A percentile compares a stretch with the other conserved stretches of the same genome.
Conservation (phyloP, 371 early-diverging fungal species). For the Saksenaea vasiformis region DNA sequence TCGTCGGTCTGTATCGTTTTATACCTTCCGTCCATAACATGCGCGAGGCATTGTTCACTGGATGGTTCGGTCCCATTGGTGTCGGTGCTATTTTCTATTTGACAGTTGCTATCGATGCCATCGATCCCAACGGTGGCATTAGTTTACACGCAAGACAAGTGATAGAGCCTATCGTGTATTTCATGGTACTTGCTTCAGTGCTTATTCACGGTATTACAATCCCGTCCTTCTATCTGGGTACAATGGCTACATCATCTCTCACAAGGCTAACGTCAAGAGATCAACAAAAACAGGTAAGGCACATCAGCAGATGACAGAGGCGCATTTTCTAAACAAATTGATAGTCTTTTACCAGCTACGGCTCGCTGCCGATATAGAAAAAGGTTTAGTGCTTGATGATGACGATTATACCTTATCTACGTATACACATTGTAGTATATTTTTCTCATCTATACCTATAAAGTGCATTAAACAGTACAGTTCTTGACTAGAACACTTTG, state of each 20-base stretch:
- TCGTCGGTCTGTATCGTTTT: conserved; percentile 60
- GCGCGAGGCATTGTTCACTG: conserved; percentile 88
- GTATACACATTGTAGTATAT: no score
- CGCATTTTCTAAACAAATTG: not conserved
- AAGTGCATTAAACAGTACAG: no score
- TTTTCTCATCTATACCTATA: no score
- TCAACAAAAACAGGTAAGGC: not conserved
- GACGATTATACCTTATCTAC: not conserved
- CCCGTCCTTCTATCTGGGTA: conserved; percentile 60
- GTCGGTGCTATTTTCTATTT: conserved; percentile 82
- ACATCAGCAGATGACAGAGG: not conserved
- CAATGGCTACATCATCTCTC: conserved; percentile 29
- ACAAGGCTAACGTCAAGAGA: conserved; percentile 12
- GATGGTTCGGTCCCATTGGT: conserved; percentile 98
- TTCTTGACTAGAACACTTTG: no score
- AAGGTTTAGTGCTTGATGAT: not conserved
- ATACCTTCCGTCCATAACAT: conserved; percentile 71
- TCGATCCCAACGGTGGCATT: conserved; percentile 20
- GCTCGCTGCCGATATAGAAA: not conserved
- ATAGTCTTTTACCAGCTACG: not conserved
- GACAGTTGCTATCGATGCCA: conserved; percentile 51
- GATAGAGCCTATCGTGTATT: conserved; percentile 68
- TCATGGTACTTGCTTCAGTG: conserved; percentile 76
- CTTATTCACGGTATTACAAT: conserved; percentile 81
- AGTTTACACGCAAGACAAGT: conserved; percentile 29